Conservation (phyloP, 2,329 filamentous ascomycete genomes). For the Scolecobasidium constrictum region DNA sequence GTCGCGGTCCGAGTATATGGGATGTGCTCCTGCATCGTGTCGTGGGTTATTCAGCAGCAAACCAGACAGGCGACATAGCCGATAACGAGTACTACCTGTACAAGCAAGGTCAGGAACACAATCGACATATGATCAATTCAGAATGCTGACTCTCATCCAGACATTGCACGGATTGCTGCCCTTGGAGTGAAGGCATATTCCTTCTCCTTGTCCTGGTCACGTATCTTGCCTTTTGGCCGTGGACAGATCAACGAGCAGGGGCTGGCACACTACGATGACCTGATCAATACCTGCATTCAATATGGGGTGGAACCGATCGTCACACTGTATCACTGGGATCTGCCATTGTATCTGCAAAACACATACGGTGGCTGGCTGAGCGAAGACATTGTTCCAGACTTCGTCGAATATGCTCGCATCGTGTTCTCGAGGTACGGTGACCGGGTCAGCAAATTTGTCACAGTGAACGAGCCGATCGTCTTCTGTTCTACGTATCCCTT, state of each 20-base stretch:
- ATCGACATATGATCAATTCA: slow-evolving; percentile 76
- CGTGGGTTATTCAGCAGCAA: slow-evolving; percentile 39
- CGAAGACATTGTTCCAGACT: slow-evolving; percentile 77
- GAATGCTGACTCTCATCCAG: slow-evolving; percentile 67
- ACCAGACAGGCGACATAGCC: slow-evolving; percentile 35
- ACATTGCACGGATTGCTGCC: slow-evolving; percentile 66
- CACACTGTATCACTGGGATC: slow-evolving; percentile 82
- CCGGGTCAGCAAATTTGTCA: slow-evolving; percentile 80
- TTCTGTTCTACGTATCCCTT: slow-evolving; percentile 69
- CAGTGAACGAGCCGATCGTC: slow-evolving; percentile 66
- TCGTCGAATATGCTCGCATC: slow-evolving; percentile 64
- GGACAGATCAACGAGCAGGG: slow-evolving; percentile 71
- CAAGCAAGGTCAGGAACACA: slow-evolving; percentile 55
- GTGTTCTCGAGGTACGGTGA: slow-evolving; percentile 62
- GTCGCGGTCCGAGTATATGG: slow-evolving; percentile 64
- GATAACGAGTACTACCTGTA: slow-evolving; percentile 41
- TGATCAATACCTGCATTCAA: slow-evolving; percentile 66
- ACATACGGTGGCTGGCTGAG: slow-evolving; percentile 74
- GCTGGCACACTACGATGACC: slow-evolving; percentile 65
- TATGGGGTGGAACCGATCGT: slow-evolving; percentile 72
- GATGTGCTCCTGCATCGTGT: slow-evolving; percentile 61
- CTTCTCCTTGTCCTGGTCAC: slow-evolving; percentile 75
- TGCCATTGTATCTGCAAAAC: slow-evolving; percentile 67
- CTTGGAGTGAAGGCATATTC: slow-evolving; percentile 67
- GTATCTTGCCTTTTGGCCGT: slow-evolving; percentile 76